Evolutionary conservation across 2,329 filamentous ascomycete species (phyloP).

Genomic region (Graphium sp.): DNA sequence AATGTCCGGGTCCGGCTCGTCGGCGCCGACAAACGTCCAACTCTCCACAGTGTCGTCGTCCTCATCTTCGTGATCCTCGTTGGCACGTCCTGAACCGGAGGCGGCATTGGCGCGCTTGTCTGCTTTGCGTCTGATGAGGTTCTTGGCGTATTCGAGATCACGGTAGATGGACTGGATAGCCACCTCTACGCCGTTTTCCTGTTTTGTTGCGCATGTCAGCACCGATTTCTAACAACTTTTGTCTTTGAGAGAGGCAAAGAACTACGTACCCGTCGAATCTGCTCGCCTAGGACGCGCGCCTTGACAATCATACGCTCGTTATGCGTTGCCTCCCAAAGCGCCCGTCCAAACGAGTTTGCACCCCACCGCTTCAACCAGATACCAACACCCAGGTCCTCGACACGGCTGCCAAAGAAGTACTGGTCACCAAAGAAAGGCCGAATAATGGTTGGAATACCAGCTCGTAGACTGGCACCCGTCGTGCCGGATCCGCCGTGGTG

Average conservation of each 20-base stretch:
- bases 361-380: slow-evolving; percentile 82
- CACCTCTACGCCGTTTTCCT: slow-evolving; percentile 81
- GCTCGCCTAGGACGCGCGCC: slow-evolving; percentile 64
- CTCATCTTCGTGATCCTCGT: slow-evolving; percentile 27
- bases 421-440: slow-evolving; percentile 97
- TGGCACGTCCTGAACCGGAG: slow-evolving; percentile 13
- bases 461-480: slow-evolving; percentile 80
- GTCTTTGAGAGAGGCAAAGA: background rate
- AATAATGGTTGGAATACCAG: slow-evolving; percentile 85
- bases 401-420: slow-evolving; percentile 81
- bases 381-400: slow-evolving; percentile 87
- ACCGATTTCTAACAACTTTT: background rate
- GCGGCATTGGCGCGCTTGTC: slow-evolving; percentile 24
- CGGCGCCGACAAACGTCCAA: slow-evolving; percentile 73
- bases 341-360: slow-evolving; percentile 66
- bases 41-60: slow-evolving; percentile 59
- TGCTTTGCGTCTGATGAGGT: slow-evolving; percentile 54
- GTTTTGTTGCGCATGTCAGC: slow-evolving; percentile 11
- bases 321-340: slow-evolving; percentile 81
- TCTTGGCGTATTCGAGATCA: slow-evolving; percentile 82
- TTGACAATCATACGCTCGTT: slow-evolving; percentile 84
- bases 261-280: slow-evolving; percentile 62
- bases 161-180: slow-evolving; percentile 90
- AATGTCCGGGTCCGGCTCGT: slow-evolving; percentile 26
- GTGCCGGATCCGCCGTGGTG: slow-evolving; percentile 94